Percentiles rank a stretch among this genome's conserved stretches.
Evolutionary conservation across 495 filamentous ascomycete genomes (phyloP).

Genomic region (Tricharina praecox): DNA sequence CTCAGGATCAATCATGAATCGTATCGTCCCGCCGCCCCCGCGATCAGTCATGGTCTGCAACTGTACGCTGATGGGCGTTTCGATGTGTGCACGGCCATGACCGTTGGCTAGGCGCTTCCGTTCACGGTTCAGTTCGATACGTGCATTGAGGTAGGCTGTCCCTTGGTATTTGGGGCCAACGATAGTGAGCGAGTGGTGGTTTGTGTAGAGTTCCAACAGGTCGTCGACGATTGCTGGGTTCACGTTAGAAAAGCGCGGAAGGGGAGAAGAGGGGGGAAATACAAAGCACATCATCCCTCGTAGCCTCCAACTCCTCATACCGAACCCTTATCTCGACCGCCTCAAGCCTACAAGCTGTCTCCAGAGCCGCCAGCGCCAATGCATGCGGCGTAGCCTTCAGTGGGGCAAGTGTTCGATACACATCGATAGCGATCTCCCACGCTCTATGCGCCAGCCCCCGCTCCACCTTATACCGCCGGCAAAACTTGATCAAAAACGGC

Average conservation of each 20-base stretch:
- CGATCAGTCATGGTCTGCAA: constrained; percentile 31
- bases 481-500: constrained; percentile 60
- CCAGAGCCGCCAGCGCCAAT: constrained; percentile 65
- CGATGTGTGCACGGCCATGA: constrained; percentile 27
- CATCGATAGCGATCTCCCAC: constrained; percentile 67
- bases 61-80: constrained; percentile 24
- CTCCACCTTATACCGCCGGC: constrained; percentile 32
- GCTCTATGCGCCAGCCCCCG: constrained; percentile 42
- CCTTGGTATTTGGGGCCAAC: constrained; percentile 54
- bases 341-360: constrained; percentile 55
- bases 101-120: constrained; percentile 32
- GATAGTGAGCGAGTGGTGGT: constrained; percentile 53
- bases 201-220: constrained; percentile 32
- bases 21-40: constrained; percentile 57
- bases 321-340: constrained; percentile 31
- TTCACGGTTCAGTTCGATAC: constrained; percentile 71
- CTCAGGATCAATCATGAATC: constrained; percentile 77
- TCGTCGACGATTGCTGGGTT: constrained; percentile 23
- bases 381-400: constrained; percentile 69
- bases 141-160: constrained; percentile 61
- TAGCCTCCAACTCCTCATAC: constrained; percentile 38
- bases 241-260: neutral
- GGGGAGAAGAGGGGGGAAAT: neutral
- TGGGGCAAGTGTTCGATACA: constrained; percentile 83
- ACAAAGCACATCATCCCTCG: constrained; percentile 49